Conservation (phyloP, 306 rosid species). For the Lathyrus oleraceus region DNA sequence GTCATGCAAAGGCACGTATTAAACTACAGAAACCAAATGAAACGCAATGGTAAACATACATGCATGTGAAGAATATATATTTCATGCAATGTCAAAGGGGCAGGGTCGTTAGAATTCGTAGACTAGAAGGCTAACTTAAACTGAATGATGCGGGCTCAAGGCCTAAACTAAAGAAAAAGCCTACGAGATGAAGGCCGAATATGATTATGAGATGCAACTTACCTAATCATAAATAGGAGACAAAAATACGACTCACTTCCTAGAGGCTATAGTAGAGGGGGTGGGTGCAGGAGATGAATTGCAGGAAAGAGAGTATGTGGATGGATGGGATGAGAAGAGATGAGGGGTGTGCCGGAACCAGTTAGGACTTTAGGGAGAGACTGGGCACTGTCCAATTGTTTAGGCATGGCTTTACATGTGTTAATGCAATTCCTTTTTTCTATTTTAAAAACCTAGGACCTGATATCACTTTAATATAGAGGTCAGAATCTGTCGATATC, state of each 20-base stretch:
- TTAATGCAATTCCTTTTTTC: neutral
- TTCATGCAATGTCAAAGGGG: slow-evolving; percentile 22
- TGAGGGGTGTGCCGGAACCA: neutral
- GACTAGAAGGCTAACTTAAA: slow-evolving; percentile 9
- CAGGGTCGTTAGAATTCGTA: slow-evolving; percentile 2
- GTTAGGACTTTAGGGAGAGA: neutral
- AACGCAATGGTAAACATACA: neutral
- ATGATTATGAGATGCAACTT: neutral
- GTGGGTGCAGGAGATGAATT: neutral
- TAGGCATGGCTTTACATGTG: neutral
- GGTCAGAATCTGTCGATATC: neutral
- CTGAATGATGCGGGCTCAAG: neutral
- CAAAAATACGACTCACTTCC: neutral
- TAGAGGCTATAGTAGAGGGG: neutral
- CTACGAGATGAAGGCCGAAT: neutral
- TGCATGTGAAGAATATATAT: neutral
- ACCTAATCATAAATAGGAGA: neutral
- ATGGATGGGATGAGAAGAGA: neutral
- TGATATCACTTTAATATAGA: neutral
- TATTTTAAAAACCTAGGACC: neutral
- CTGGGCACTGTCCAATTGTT: neutral
- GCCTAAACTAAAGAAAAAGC: neutral
- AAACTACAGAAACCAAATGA: slow-evolving; percentile 19
- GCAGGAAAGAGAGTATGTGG: neutral
- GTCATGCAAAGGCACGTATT: slow-evolving; percentile 8